Evolutionary conservation across 2,329 filamentous ascomycete genomes (phyloP), one percentile per base, ranked within the genome.

Genomic region (Lomentospora prolificans): DNA sequence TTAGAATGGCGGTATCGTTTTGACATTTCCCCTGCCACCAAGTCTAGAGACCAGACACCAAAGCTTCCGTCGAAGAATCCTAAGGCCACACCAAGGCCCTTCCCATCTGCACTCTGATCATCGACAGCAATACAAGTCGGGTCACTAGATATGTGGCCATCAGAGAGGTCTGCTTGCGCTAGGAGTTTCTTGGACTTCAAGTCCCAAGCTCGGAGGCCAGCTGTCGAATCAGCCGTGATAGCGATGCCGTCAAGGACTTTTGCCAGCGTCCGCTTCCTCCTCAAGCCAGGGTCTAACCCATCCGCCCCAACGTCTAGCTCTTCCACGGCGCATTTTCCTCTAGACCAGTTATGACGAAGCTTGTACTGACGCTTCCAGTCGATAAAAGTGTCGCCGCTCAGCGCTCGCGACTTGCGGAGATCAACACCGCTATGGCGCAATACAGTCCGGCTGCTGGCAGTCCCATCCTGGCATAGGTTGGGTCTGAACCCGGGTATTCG

Each of bases 301-400:
- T 76, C 72, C 8, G 58, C 54, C 39, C 65, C 63, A 39, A 90
- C 78, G 48, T 84, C 77, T 28, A 96, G 80, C 68, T 95, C 88
- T 33, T 87, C 84, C 10, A 96, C 82, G 36, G 82, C 86, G 64
- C 90, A 95, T 61, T 81, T 84, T 0, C 92, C 94, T 59, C 79
- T 82, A 1, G 87, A 81, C 94, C 94, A 97, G 70, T 97, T 97
- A 66, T 96, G 87, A 50, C 89, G 80, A 52, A 96, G 75, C 64
- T 86, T 89, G 70, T 95, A 97, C 64, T 94, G 87, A 59, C 81
- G 80, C 73, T 95, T 95, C 91, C 91, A 96, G 65, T 94, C 82
- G 22, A 86, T 76, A 6, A 80, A 65, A 6, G 12, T 19, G 3
- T 24, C 22, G 25, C 10, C 54, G 61, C 78, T 74, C 50, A 78